phyloP scores from a whole-genome alignment of 352 stramenopile genomes.

The Aphanomyces euteiches region DNA sequence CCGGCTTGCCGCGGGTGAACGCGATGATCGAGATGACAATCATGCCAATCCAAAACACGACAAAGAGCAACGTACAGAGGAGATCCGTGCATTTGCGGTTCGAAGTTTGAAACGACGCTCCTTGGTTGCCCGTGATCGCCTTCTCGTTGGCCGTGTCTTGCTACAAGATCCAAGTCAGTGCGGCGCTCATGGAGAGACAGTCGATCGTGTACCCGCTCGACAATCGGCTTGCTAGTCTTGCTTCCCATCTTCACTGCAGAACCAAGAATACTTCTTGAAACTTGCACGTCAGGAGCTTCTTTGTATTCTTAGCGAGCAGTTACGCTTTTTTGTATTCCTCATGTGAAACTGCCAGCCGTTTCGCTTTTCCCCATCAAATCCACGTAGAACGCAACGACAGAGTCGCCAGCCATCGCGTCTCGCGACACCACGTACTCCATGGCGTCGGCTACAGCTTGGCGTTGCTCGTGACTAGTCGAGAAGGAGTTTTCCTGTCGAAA shows the following conservation, averaged over 20 bases:
- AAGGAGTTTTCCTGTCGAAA: neutral
- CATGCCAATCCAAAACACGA: slow-evolving; percentile 57
- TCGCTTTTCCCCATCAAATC: slow-evolving; percentile 16
- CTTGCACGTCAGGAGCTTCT: neutral
- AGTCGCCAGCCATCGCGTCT: neutral
- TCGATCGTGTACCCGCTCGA: slow-evolving; percentile 2
- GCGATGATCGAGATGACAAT: slow-evolving; percentile 60
- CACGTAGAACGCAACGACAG: slow-evolving; percentile 16
- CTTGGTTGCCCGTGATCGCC: slow-evolving; percentile 25
- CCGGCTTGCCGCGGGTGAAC: slow-evolving; percentile 62
- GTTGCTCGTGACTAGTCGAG: neutral
- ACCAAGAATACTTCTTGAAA: neutral
- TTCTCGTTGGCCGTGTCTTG: slow-evolving; percentile 16
- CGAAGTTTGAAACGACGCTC: slow-evolving; percentile 60
- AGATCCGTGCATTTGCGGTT: slow-evolving; percentile 77
- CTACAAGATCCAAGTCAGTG: neutral
- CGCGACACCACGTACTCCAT: slow-evolving; percentile 23
- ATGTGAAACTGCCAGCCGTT: slow-evolving; percentile 1
- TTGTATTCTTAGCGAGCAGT: neutral
- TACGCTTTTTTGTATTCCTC: neutral
- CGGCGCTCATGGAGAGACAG: neutral
- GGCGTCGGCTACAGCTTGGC: neutral
- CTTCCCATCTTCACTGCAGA: slow-evolving; percentile 16
- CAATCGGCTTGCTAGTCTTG: slow-evolving; percentile 29
- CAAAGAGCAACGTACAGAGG: slow-evolving; percentile 58